Conservation (phyloP, 2,329 filamentous ascomycete genomes). For the Talaromyces albobiverticillius region DNA sequence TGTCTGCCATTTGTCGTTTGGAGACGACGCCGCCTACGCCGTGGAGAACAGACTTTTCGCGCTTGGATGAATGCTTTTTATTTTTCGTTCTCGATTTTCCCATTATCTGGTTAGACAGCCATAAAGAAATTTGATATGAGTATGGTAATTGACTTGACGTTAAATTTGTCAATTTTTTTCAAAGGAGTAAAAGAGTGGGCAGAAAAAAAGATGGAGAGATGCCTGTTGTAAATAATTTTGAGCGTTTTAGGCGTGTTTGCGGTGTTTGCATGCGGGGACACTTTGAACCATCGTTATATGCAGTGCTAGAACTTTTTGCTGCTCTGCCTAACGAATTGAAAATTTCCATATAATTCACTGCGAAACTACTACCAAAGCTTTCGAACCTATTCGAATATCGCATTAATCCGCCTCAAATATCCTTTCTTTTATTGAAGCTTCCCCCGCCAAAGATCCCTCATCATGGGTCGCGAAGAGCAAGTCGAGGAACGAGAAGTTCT, state of each 20-base stretch:
- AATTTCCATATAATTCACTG: background rate
- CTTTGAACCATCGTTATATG: no score
- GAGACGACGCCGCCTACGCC: conserved; percentile 34
- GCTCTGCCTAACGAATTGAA: background rate
- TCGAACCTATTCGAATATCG: background rate
- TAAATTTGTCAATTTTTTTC: background rate
- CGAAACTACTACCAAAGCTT: background rate
- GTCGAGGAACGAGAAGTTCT: conserved; percentile 95
- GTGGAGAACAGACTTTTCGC: conserved; percentile 43
- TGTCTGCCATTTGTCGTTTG: conserved; percentile 47
- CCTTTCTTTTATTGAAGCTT: background rate
- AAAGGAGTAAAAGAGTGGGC: conserved; percentile 1
- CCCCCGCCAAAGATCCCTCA: conserved; percentile 19
- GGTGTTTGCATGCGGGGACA: conserved; percentile 40
- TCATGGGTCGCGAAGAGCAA: conserved; percentile 72
- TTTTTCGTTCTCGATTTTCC: conserved; percentile 50
- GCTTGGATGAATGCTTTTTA: conserved; percentile 42
- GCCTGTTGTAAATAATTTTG: conserved; percentile 19
- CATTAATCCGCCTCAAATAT: no score
- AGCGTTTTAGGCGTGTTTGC: conserved; percentile 36
- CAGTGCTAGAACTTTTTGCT: no score
- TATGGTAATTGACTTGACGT: background rate
- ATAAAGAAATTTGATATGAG: background rate
- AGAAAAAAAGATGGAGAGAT: conserved; percentile 20
- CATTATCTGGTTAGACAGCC: conserved; percentile 34